Base-by-base conservation (phyloP, 2,329 filamentous ascomycete species). In the Neonectria ditissima region DNA sequence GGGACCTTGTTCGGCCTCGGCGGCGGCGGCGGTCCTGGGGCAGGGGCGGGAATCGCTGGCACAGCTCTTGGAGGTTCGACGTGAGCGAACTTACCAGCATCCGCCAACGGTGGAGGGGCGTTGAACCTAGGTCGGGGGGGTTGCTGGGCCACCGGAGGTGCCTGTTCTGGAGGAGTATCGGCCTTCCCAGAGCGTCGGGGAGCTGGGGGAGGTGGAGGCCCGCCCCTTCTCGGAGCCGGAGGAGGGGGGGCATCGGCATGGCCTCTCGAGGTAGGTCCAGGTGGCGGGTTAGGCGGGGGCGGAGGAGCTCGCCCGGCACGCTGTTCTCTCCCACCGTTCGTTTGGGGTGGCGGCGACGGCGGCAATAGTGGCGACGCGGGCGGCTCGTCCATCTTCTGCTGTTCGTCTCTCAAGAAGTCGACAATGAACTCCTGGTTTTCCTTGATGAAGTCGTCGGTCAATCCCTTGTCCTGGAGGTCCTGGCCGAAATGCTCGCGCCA, bases 11-110 rank as follows among this genome's bases (percentile, higher is more conserved):
- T 86, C 11, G 91, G 91, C 59, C 78, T 69, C 8, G 78, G 77
- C 14, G 78, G 78, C 26, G 79, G 78, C 6, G 79, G 77, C 5
- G 77, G 77, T 8, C 76, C 77, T 2, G 76, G 71, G 20, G 64
- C 66, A 6, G 77, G 67, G 37, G 63, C 67, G 9, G 77, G 68
- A 34, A 74, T 63, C n/a, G 73, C 63, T 39, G 74, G 66, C 9
- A 68, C 65, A 28, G 75, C 72, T 43, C 71, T 73, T 14, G 73
- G 69, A 28, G 74, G 70, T 26, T 76, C 82, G 71, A 77, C 86
- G 80, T 90, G 84, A 4, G 91, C 93, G 75, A 89, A 96, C 79
- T 93, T 97, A 39, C 96, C 96, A 62, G 96, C 96, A 77, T 97
- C 94, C 59, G 93, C 89, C 63, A 98, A 80, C 2, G 95, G 92